Percentiles rank a stretch among this genome's conserved stretches.
Evolutionary conservation across 257 asterid species (phyloP).

Genomic region (Solanum rostratum): DNA sequence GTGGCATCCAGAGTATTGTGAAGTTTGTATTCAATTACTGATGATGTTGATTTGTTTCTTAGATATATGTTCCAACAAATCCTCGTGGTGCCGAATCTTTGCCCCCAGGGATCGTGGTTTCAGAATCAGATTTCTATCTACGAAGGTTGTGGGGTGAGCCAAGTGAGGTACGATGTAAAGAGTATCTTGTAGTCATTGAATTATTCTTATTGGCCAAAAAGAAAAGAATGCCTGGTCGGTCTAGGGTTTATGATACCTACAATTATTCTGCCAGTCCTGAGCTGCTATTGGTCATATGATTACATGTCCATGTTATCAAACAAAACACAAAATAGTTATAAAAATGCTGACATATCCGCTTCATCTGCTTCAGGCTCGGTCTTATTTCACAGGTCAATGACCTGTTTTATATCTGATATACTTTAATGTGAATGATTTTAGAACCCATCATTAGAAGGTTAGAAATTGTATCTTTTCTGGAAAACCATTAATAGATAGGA

Average conservation of each 20-base stretch:
- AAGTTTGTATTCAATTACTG: neutral
- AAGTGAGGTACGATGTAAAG: conserved; percentile 45
- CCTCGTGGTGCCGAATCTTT: conserved; percentile 98
- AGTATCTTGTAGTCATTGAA: neutral
- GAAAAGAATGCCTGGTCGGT: neutral
- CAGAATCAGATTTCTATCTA: conserved; percentile 79
- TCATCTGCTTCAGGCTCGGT: neutral
- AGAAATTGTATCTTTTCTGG: neutral
- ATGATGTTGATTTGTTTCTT: conserved; percentile 3
- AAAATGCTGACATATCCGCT: neutral
- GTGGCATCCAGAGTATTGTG: neutral
- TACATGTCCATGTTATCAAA: neutral
- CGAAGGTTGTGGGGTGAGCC: conserved; percentile 99
- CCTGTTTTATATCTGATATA: neutral
- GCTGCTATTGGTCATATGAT: neutral
- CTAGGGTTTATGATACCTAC: neutral
- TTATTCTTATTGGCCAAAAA: neutral
- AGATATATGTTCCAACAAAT: conserved; percentile 90
- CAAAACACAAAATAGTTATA: neutral
- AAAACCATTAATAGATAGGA: neutral
- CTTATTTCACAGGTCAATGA: neutral
- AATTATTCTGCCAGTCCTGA: neutral
- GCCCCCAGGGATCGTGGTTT: conserved; percentile 93
- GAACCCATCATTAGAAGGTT: neutral
- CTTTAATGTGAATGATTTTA: neutral